A percentile compares a stretch with the other conserved stretches of the same genome.
These are phyloP conservation scores for Phytophthora capsici DNA, from an alignment of 352 stramenopile species.

Conservation along the genomic window DNA sequence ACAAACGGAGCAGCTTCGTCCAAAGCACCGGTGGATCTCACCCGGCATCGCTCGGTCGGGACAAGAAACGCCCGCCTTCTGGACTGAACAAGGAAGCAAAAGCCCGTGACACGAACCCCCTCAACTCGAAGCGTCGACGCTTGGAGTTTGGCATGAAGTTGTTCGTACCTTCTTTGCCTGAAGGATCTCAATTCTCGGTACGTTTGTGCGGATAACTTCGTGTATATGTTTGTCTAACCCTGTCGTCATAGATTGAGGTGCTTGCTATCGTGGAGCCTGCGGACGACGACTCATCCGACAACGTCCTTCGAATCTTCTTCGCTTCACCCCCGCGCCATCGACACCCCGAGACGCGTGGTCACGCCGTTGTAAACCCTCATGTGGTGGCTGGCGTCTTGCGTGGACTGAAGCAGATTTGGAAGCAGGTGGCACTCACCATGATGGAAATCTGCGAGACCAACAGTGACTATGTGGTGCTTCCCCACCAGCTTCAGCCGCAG, in stretches of 20 bases:
- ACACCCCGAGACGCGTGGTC: slow-evolving; percentile 24
- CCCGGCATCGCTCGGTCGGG: slow-evolving; percentile 12
- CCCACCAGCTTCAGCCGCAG: slow-evolving; percentile 18
- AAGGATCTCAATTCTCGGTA: slow-evolving; percentile 68
- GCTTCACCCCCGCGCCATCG: slow-evolving; percentile 34
- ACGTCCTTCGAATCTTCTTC: slow-evolving; percentile 55
- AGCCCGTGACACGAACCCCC: slow-evolving; percentile 12
- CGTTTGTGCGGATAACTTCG: slow-evolving; percentile 5
- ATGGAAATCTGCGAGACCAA: slow-evolving; percentile 43
- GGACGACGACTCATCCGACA: slow-evolving; percentile 31
- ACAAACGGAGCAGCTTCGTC: slow-evolving; percentile 26
- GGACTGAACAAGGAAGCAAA: slow-evolving; percentile 29
- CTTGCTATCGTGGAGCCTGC: slow-evolving; percentile 48
- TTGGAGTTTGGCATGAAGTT: slow-evolving; percentile 80
- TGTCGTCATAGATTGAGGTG: slow-evolving; percentile 45
- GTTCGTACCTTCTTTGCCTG: slow-evolving; percentile 51
- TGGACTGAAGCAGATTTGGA: slow-evolving; percentile 64
- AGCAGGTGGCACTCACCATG: slow-evolving; percentile 53
- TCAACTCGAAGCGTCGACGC: slow-evolving; percentile 21
- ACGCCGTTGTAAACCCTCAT: slow-evolving; percentile 46
- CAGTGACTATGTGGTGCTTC: slow-evolving; percentile 24
- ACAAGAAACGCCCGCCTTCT: slow-evolving; percentile 32
- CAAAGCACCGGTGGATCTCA: slow-evolving; percentile 16
- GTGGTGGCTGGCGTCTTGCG: slow-evolving; percentile 51
- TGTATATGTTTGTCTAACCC: slow-evolving; percentile 2